phyloP scores from a whole-genome alignment of 2,329 filamentous ascomycete genomes.

The Aspergillus oerlinghausenensis region DNA sequence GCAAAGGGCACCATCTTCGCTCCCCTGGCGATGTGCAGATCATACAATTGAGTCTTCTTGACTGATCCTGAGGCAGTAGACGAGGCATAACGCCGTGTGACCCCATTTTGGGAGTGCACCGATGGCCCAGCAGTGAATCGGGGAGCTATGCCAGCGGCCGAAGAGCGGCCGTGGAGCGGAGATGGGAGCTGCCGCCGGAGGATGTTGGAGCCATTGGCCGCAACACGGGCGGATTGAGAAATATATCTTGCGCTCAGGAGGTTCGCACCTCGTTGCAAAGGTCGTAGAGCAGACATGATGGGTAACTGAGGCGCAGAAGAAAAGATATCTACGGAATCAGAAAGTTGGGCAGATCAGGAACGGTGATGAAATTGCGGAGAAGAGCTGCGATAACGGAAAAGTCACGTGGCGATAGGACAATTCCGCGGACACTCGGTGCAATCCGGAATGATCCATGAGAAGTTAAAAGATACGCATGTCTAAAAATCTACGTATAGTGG shows the following conservation, averaged over 20 bases:
- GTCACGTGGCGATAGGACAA: conserved; percentile 36
- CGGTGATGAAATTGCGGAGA: conserved; percentile 15
- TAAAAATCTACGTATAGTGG: background rate
- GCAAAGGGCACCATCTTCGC: conserved; percentile 97
- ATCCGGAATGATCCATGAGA: conserved; percentile 7
- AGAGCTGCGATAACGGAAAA: conserved; percentile 28
- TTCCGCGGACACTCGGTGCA: conserved; percentile 15
- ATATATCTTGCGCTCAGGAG: conserved; percentile 25
- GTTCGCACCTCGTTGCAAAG: conserved; percentile 27
- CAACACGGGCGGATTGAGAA: conserved; percentile 21
- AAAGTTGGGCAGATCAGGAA: conserved; percentile 13
- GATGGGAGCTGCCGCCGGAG: conserved; percentile 27
- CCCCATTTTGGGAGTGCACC: conserved; percentile 10
- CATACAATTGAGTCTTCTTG: conserved; percentile 65
- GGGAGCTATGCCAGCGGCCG: conserved; percentile 7
- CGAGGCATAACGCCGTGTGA: conserved; percentile 33
- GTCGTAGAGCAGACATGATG: conserved; percentile 27
- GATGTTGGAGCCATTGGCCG: conserved; percentile 29
- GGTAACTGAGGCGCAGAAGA: conserved; percentile 2
- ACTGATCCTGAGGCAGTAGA: conserved; percentile 20
- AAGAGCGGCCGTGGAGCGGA: conserved; percentile 23
- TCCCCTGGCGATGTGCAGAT: conserved; percentile 70
- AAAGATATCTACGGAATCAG: conserved; percentile 4
- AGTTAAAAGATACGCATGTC: background rate
- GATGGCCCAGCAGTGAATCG: conserved; percentile 5